Conservation (phyloP, 208 protist genomes). For the Acanthamoeba lenticulata region DNA sequence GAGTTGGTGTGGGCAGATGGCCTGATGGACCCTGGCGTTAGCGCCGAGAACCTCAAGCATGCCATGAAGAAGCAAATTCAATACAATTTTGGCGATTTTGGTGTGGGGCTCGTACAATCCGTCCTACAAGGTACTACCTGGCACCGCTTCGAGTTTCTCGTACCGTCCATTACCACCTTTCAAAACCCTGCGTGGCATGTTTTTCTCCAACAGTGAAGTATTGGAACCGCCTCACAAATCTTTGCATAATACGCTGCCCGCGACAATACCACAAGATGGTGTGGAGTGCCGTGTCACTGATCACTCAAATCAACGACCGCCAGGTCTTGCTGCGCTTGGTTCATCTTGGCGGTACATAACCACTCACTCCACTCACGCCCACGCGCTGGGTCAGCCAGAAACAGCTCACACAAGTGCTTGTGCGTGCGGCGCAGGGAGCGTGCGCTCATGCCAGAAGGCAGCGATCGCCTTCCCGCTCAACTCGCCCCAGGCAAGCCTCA, state of each 20-base stretch:
- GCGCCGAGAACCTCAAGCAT: neutral
- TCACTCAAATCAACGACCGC: neutral
- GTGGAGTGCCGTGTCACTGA: neutral
- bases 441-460: constrained; percentile 53
- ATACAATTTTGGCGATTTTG: constrained; percentile 35
- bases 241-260: constrained; percentile 5
- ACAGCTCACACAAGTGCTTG: neutral
- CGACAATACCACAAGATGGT: constrained; percentile 56
- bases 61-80: neutral
- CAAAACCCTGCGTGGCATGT: neutral
- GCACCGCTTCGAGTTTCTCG: neutral
- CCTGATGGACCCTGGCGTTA: neutral
- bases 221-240: constrained; percentile 21
- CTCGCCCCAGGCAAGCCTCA: too few relatives aligned
- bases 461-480: constrained; percentile 24
- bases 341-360: constrained; percentile 45
- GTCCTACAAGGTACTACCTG: constrained; percentile 4
- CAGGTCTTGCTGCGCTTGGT: neutral
- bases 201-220: neutral
- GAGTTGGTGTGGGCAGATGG: constrained; percentile 49
- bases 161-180: neutral
- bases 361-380: neutral
- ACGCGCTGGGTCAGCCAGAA: neutral
- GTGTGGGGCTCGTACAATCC: neutral
- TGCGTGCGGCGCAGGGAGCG: neutral